Evolutionary conservation across 306 rosid genomes (phyloP).

Genomic region (Castanea mollissima): DNA sequence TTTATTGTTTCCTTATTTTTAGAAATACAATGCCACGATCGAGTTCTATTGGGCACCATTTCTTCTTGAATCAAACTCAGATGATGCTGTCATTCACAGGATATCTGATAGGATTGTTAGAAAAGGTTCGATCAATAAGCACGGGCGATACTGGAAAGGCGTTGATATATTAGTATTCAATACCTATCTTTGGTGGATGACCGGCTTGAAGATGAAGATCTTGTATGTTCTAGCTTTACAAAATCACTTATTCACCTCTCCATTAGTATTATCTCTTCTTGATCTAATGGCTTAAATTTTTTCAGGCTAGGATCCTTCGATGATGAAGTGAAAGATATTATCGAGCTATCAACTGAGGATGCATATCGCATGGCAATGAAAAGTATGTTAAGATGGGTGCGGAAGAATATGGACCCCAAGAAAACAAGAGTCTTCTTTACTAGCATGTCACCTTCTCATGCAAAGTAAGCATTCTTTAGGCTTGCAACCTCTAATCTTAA

Average conservation of each 20-base stretch:
- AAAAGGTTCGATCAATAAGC: slow-evolving; percentile 87
- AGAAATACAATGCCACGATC: slow-evolving; percentile 90
- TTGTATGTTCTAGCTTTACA: slow-evolving; percentile 38
- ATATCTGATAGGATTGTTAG: slow-evolving; percentile 75
- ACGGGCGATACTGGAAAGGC: slow-evolving; percentile 83
- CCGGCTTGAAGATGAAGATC: slow-evolving; percentile 79
- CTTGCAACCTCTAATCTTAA: too few relatives aligned
- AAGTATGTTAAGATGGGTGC: slow-evolving; percentile 89
- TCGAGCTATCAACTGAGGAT: slow-evolving; percentile 66
- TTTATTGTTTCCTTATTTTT: background rate
- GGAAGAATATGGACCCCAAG: slow-evolving; percentile 76
- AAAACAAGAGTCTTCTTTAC: slow-evolving; percentile 92
- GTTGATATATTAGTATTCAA: slow-evolving; percentile 82
- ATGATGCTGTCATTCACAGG: slow-evolving; percentile 74
- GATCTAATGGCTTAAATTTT: background rate
- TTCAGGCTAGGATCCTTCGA: slow-evolving; percentile 81
- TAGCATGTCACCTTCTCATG: slow-evolving; percentile 98
- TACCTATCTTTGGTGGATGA: slow-evolving; percentile 98
- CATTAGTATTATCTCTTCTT: background rate
- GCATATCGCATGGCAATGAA: slow-evolving; percentile 97
- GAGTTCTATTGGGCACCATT: slow-evolving; percentile 99
- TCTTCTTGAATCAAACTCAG: slow-evolving; percentile 84
- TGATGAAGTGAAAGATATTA: slow-evolving; percentile 73
- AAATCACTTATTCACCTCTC: background rate
- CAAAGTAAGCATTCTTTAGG: slow-evolving; percentile 40